Percentiles rank a stretch among this genome's conserved stretches.
phyloP scores from a whole-genome alignment of 1,139 yeast genomes.

The Meyerozyma smithsonii region DNA sequence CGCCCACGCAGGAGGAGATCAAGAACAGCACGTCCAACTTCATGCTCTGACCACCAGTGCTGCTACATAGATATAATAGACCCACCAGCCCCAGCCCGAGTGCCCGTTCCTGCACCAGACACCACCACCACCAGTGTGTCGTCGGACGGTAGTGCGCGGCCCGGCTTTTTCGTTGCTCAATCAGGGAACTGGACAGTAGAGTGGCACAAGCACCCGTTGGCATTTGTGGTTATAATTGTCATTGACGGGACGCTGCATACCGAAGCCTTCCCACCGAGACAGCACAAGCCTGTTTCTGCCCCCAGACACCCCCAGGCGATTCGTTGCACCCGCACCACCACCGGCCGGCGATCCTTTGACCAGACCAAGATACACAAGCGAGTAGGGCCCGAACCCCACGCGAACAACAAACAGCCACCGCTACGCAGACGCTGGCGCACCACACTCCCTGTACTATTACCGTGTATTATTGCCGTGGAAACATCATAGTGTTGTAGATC shows the following conservation, averaged over 20 bases:
- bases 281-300: neutral
- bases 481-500: neutral
- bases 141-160: conserved; percentile 2
- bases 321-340: neutral
- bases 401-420: neutral
- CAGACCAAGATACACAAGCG: neutral
- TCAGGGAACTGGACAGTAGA: conserved; percentile 3
- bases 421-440: neutral
- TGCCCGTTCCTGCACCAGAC: too few relatives aligned
- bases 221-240: neutral
- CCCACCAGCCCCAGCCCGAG: too few relatives aligned
- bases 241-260: neutral
- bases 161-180: conserved; percentile 2
- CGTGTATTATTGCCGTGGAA: neutral
- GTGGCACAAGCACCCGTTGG: neutral
- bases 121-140: too few relatives aligned
- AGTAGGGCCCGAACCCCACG: neutral
- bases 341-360: neutral
- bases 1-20: conserved; percentile 2
- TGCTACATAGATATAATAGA: neutral
- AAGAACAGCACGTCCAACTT: neutral
- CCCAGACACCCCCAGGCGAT: neutral
- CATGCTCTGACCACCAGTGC: neutral
- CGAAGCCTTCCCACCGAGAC: neutral
- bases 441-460: neutral